phyloP scores from a whole-genome alignment of 176 grass and related monocot genomes.

The Saccharum spontaneum region DNA sequence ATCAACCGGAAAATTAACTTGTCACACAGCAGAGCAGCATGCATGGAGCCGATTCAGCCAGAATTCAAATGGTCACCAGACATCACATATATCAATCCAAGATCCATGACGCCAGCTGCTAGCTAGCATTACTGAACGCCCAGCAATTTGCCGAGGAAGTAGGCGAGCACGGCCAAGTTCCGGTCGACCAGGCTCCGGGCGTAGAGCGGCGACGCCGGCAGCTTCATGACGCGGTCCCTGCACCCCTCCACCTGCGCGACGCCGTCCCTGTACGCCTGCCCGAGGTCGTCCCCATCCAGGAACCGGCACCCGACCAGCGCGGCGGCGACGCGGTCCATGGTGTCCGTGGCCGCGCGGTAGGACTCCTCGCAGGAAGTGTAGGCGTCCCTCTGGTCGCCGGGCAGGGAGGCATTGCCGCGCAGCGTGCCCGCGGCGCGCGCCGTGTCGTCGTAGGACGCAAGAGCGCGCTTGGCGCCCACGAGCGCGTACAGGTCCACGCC shows the following conservation, averaged over 20 bases:
- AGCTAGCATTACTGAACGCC: not conserved
- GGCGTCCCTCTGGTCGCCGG: not conserved
- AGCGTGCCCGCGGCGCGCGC: too few relatives aligned
- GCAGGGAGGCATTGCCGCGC: not conserved
- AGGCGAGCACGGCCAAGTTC: slow-evolving; percentile 7
- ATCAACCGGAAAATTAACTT: too few relatives aligned
- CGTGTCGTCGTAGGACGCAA: not conserved
- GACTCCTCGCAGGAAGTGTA: not conserved
- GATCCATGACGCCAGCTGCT: not conserved
- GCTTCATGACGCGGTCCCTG: not conserved
- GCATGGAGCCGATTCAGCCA: too few relatives aligned
- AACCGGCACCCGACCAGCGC: not conserved
- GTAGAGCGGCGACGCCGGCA: slow-evolving; percentile 14
- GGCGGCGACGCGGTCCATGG: not conserved
- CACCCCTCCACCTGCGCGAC: slow-evolving; percentile 1
- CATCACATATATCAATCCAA: not conserved
- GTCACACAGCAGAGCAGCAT: too few relatives aligned
- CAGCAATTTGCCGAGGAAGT: not conserved
- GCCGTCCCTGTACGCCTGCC: slow-evolving; percentile 1
- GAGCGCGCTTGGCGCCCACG: not conserved
- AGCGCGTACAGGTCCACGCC: slow-evolving; percentile 15
- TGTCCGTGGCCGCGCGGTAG: not conserved
- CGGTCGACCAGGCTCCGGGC: slow-evolving; percentile 1
- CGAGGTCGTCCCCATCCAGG: not conserved
- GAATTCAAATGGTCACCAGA: not conserved